Base-by-base conservation (phyloP, 371 early-diverging fungal species). In the Mucor circinelloides region DNA sequence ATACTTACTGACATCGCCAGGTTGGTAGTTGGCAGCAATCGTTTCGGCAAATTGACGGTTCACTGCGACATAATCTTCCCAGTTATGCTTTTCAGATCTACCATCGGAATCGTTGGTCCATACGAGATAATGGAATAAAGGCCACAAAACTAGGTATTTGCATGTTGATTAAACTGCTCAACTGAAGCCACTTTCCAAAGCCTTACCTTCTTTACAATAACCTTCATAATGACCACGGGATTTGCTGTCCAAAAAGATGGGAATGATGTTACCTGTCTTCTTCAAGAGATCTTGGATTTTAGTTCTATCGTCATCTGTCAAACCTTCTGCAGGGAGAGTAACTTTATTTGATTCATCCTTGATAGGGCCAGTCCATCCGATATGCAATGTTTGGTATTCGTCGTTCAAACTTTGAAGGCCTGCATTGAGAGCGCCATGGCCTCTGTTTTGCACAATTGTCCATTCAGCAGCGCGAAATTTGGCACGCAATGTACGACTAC, bases 121-220 rank as follows among this genome's bases (percentile, higher is more conserved):
- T 31, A 64, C 68, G 63, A 98, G 87, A 73, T 97, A 97, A 80
- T 99, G 99, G 69, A 99, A 93, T 60, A 99, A 78, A 1, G 99
- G 99, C 99, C 99, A 99, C 25, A 99, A 88, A 40, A 38, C 42
- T n/a, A 59, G 57, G 42, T 4, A 19, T n/a, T 19, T 15, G 46
- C 28, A 60, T 25, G 23, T 52, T 52, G 25, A 52, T 27, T 15
- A 52, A 25, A 23, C 52, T 13, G 13, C 27, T 2, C 13, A 12
- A 13, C 6, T 27, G 27, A 46, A 21, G 8, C 21, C 46, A 6
- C 0, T 21, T 21, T 27, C 52, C 23, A 52, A 25, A 9, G 15
- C 27, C 76, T 48, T 87, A 89, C 93, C 91, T 62, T 85, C 78
- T 85, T 93, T 96, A 87, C 91, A 96, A 81, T 87, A 95, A 13